Conservation (phyloP, 768 basidiomycete species). For the Xerocomus brunneocitrinus region DNA sequence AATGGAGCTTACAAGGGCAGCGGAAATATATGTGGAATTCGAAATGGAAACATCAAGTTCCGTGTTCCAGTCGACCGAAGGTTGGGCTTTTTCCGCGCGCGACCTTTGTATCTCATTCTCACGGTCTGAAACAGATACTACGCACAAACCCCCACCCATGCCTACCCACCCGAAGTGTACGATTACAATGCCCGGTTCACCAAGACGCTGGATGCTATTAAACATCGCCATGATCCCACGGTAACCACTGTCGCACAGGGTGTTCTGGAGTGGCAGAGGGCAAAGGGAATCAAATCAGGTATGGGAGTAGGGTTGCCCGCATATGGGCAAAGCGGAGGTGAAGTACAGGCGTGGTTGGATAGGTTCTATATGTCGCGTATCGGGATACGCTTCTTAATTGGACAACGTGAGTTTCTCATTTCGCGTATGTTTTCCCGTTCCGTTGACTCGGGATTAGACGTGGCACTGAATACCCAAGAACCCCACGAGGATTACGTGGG, state of each 20-base stretch:
- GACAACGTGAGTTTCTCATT: constrained; percentile 65
- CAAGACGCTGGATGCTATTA: constrained; percentile 79
- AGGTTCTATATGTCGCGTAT: constrained; percentile 96
- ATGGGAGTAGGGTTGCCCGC: constrained; percentile 25
- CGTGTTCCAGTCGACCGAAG: constrained; percentile 83
- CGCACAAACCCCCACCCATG: constrained; percentile 61
- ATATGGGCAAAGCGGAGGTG: constrained; percentile 66
- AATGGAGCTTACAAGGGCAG: constrained; percentile 14
- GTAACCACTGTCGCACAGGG: constrained; percentile 97
- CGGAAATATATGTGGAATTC: constrained; percentile 31
- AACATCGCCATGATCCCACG: constrained; percentile 93
- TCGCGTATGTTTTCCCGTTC: background rate
- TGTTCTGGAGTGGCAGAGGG: constrained; percentile 91
- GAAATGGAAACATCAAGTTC: constrained; percentile 57
- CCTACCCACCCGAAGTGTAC: constrained; percentile 89
- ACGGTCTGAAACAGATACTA: constrained; percentile 60
- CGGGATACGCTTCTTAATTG: constrained; percentile 94
- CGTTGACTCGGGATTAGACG: constrained; percentile 49
- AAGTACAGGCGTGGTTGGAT: constrained; percentile 94
- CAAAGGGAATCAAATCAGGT: constrained; percentile 26
- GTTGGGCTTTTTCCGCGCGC: constrained; percentile 33
- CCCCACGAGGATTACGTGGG: constrained; percentile 92
- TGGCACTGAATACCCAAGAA: constrained; percentile 89
- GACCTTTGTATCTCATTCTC: constrained; percentile 1
- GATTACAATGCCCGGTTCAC: constrained; percentile 95